Percentiles rank a stretch among this genome's conserved stretches.
Conservation (phyloP, 2,329 filamentous ascomycete genomes). For the Aspergillus sp. region DNA sequence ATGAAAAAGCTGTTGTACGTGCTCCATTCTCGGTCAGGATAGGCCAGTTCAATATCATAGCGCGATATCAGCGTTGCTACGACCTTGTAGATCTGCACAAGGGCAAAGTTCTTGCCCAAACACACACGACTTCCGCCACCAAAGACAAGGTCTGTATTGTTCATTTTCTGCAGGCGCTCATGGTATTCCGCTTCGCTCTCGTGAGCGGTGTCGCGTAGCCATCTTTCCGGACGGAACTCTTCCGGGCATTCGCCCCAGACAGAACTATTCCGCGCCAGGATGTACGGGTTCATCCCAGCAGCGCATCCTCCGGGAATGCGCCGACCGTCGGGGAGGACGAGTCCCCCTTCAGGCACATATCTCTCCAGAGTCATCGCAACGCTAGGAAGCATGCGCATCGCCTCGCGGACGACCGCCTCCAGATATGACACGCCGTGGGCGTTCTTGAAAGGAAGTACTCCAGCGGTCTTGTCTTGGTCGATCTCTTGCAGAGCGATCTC, state of each 20-base stretch:
- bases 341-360: conserved; percentile 41
- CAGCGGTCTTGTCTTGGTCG: too few relatives aligned
- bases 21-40: conserved; percentile 49
- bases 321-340: conserved; percentile 10
- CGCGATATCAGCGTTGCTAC: conserved; percentile 49
- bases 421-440: too few relatives aligned
- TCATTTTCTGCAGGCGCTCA: conserved; percentile 36
- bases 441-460: too few relatives aligned
- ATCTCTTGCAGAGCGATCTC: too few relatives aligned
- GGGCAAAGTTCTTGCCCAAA: conserved; percentile 54
- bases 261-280: conserved; percentile 35
- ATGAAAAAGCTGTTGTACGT: conserved; percentile 60
- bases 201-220: conserved; percentile 35
- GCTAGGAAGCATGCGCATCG: conserved; percentile 49
- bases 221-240: conserved; percentile 48
- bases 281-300: conserved; percentile 36
- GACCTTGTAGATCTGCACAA: conserved; percentile 60
- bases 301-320: conserved; percentile 35
- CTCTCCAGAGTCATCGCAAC: conserved; percentile 51
- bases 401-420: conserved; percentile 53
- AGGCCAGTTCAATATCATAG: conserved; percentile 53
- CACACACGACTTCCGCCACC: conserved; percentile 55
- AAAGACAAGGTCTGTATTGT: conserved; percentile 44
- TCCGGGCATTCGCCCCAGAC: conserved; percentile 22
- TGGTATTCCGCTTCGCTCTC: conserved; percentile 36